Evolutionary conservation across 495 filamentous ascomycete species (phyloP).

Genomic region (Penicillium soppii): DNA sequence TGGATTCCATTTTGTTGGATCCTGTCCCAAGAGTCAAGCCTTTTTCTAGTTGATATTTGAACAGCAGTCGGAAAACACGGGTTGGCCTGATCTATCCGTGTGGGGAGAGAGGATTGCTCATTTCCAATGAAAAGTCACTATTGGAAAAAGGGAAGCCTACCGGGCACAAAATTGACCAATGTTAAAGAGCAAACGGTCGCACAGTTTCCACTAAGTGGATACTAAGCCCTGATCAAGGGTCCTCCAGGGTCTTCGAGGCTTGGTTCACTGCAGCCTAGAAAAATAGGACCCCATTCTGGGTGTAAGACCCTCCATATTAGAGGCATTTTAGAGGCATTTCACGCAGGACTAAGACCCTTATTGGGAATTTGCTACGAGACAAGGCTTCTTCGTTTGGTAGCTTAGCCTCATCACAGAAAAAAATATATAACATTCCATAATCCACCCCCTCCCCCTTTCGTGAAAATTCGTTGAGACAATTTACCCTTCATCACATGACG

Average conservation of each 20-base stretch:
- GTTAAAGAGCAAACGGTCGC: background rate
- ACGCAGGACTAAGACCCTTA: background rate
- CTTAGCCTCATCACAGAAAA: background rate
- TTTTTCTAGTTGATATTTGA: too few relatives aligned
- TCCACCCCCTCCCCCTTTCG: background rate
- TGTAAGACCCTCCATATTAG: too few relatives aligned
- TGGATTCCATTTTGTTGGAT: too few relatives aligned
- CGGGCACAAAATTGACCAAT: background rate
- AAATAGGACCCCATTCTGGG: too few relatives aligned
- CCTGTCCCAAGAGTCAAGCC: too few relatives aligned
- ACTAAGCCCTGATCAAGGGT: background rate
- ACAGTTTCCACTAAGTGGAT: too few relatives aligned
- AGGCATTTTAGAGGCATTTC: too few relatives aligned
- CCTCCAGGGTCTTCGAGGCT: background rate
- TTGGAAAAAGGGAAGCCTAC: background rate
- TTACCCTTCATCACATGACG: too few relatives aligned
- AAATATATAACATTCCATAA: background rate
- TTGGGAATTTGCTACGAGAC: too few relatives aligned
- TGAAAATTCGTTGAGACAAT: too few relatives aligned
- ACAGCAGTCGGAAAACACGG: background rate
- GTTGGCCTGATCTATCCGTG: too few relatives aligned
- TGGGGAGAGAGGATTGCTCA: background rate
- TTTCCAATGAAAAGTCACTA: background rate
- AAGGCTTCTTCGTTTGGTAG: too few relatives aligned
- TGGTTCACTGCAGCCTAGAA: background rate